These are phyloP conservation scores for Litsea cubeba DNA, from an alignment of 164 flowering plant species.

Conservation along the genomic window DNA sequence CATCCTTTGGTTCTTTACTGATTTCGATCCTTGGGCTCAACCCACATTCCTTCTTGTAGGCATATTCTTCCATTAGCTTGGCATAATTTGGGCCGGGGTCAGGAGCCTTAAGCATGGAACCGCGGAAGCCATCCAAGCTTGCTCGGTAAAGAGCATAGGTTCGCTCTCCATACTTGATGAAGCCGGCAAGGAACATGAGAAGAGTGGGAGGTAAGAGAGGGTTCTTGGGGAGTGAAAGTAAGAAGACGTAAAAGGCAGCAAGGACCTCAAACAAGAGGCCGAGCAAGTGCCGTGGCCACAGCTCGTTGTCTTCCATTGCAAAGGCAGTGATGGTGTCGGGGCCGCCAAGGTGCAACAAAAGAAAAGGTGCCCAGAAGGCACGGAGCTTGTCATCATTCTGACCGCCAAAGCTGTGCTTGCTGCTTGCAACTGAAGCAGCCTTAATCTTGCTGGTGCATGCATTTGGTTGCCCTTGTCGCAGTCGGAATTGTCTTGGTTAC, in stretches of 20 bases:
- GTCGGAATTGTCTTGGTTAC: conserved; percentile 9
- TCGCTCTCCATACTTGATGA: conserved; percentile 40
- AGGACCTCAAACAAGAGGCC: conserved; percentile 27
- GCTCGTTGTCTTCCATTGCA: conserved; percentile 53
- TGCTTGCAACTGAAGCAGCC: background rate
- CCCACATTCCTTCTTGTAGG: conserved; percentile 21
- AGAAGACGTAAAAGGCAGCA: conserved; percentile 29
- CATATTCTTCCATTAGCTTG: conserved; percentile 39
- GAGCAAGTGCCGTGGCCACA: conserved; percentile 46
- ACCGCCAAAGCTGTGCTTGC: too few species aligned
- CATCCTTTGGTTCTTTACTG: conserved; percentile 8
- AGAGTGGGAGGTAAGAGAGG: conserved; percentile 22
- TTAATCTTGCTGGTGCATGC: background rate
- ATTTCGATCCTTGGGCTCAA: conserved; percentile 20
- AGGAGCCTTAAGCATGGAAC: background rate
- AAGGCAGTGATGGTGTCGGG: conserved; percentile 63
- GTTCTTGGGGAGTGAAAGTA: conserved; percentile 19
- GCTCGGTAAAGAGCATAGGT: conserved; percentile 33
- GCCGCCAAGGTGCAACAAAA: conserved; percentile 65
- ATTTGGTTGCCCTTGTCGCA: background rate
- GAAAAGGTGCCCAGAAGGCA: conserved; percentile 60
- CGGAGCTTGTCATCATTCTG: conserved; percentile 5
- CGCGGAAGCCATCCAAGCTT: conserved; percentile 21
- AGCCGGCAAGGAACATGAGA: conserved; percentile 34
- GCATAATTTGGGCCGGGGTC: conserved; percentile 39